A percentile compares a stretch with the other conserved stretches of the same genome.
These are phyloP conservation scores for Zygosaccharomyces bailii DNA, from an alignment of 805 yeast genomes.

Conservation along the genomic window DNA sequence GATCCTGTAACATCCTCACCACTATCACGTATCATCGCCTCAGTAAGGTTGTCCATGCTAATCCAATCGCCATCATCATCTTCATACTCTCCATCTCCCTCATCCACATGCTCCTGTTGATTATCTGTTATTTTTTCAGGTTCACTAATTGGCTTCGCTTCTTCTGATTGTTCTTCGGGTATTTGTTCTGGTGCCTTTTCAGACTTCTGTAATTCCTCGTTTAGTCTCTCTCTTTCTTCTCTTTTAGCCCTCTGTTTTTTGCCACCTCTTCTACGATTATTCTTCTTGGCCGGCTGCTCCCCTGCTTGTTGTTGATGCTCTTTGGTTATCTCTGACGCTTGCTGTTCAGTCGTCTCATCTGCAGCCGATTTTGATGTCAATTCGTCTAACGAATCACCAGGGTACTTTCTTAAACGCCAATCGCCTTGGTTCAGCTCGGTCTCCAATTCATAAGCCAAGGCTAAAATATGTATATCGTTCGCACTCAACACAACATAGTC, in stretches of 20 bases:
- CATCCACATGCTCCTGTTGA: constrained; percentile 18
- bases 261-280: constrained; percentile 60
- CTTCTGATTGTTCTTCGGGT: constrained; percentile 3
- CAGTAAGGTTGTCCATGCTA: constrained; percentile 77
- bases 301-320: constrained; percentile 18
- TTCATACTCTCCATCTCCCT: constrained; percentile 47
- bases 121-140: constrained; percentile 7
- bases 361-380: constrained; percentile 22
- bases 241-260: constrained; percentile 59
- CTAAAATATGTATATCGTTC: constrained; percentile 90
- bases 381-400: constrained; percentile 52
- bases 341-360: not conserved
- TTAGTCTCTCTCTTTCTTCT: constrained; percentile 33
- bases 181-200: constrained; percentile 4
- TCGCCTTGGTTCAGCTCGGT: constrained; percentile 65
- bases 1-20: constrained; percentile 49
- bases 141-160: constrained; percentile 8
- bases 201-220: not conserved
- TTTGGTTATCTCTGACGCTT: not conserved
- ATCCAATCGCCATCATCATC: constrained; percentile 93
- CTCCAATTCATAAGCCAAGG: constrained; percentile 86
- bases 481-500: constrained; percentile 83
- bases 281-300: constrained; percentile 29
- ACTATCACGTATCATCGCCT: constrained; percentile 64
- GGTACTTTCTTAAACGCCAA: constrained; percentile 64